Evolutionary conservation across 768 basidiomycete species (phyloP), one percentile per base, ranked within the genome.

Genomic region (Suillus lakei): DNA sequence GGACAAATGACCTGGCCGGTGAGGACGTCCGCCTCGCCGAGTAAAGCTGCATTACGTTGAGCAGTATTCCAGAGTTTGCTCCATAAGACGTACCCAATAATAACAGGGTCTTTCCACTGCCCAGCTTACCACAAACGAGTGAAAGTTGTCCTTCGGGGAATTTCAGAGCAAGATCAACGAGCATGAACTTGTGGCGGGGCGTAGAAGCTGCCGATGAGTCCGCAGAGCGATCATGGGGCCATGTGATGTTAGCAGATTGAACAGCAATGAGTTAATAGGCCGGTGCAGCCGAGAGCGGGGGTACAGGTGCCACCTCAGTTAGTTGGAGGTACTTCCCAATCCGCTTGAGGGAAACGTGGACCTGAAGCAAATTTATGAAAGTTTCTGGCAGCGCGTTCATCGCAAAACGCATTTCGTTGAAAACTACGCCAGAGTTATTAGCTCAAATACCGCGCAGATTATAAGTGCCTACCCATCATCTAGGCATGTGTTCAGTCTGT

Each of bases 321-420:
- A 86, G 83, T 56, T 86, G 79, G 30, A 98, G 85, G 76, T 96
- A 98, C 71, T 93, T 95, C 74, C 96, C 95, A 66, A 98, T 96
- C 60, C 96, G 92, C 21, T 91, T 88, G 59, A 96, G 81, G 13
- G 94, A 96, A 18, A 98, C 93, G 54, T 92, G 82, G 61, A 88
- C 91, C 80, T 98, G 95, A 8, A 97, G 82, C 80, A 93, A 84
- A 71, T 94, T 93, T 76, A 98, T 94, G 72, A 96, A 89, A 0
- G 93, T 95, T 75, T 96, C 95, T 0, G 96, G 96, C 6, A 98
- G 84, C 1, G 91, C 91, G 70, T 91, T 95, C 62, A 97, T 83
- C 6, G 91, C 93, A 69, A 90, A 96, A 72, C 91, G 91, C 85
- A 97, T 88, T 77, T 96, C 93, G 60, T 85, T 84, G 78, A 97